Evolutionary conservation across 768 basidiomycete species (phyloP), one percentile per base, ranked within the genome.

Genomic region (Hydnomerulius pinastri): DNA sequence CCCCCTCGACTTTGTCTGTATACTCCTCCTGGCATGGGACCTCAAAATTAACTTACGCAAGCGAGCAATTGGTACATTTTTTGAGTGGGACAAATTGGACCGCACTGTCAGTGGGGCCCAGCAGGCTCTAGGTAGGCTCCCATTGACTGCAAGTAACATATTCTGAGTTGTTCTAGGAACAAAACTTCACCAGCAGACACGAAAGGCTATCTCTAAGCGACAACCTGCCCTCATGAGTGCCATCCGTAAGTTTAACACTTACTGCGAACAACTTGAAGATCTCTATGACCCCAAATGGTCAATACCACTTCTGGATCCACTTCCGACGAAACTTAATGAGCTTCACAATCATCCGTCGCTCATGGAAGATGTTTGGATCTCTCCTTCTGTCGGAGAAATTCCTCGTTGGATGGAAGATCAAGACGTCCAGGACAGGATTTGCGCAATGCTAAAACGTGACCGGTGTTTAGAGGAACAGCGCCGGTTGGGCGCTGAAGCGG

Each of bases 21-120:
- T 55, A 0, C 65, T 77, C 0, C 46, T 76, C 1, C 57, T 72
- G 47, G 69, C 66, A 4, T 58, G 64, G 0, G 71, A 75, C 51
- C 58, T 73, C 23, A 77, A 76, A 48, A 71, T 73, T 18, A 73
- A 69, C 44, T 71, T 75, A 5, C 50, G 66, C 8, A 70, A 69
- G 46, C 52, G 59, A 11, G 68, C 66, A 1, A 62, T 73, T 10
- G 61, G 64, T 0, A 63, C 62, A 15, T 73, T 75, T 37, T 70
- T 70, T 24, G 71, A 73, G 37, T 71, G 68, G 67, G 71, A 75
- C 15, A 60, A 55, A 13, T 55, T 72, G 2, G 66, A 73, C 43
- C 66, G 63, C 24, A 70, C 73, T 1, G 63, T 66, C 6, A 58
- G 68, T 2, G 64, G 71, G 2, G 29, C 52, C 4, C 55, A 69